Conservation (phyloP, 2,329 filamentous ascomycete species). For the Ascochyta clinopodiicola region DNA sequence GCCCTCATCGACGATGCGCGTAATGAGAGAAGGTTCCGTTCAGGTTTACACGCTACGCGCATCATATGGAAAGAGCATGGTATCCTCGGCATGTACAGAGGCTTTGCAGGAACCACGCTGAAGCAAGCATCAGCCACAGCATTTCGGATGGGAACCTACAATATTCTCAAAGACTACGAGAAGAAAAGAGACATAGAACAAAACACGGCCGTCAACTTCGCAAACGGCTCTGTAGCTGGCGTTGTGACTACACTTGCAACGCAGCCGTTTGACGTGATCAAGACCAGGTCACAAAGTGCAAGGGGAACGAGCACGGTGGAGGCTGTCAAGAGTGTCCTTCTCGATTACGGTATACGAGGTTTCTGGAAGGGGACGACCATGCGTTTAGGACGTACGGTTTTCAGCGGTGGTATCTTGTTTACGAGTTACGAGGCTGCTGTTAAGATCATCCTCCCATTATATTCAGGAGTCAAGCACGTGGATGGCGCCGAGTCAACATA, state of each 20-base stretch:
- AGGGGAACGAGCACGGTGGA: slow-evolving; percentile 64
- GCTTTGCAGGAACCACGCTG: slow-evolving; percentile 65
- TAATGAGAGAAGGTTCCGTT: slow-evolving; percentile 56
- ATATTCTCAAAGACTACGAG: slow-evolving; percentile 67
- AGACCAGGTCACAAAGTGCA: slow-evolving; percentile 68
- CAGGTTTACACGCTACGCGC: slow-evolving; percentile 58
- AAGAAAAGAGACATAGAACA: slow-evolving; percentile 56
- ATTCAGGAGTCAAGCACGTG: slow-evolving; percentile 27
- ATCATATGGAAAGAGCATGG: slow-evolving; percentile 61
- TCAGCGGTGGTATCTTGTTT: slow-evolving; percentile 72
- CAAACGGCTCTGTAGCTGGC: slow-evolving; percentile 66
- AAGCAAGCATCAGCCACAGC: slow-evolving; percentile 69
- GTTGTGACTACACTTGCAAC: slow-evolving; percentile 65
- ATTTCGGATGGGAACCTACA: slow-evolving; percentile 68
- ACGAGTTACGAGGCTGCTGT: slow-evolving; percentile 67
- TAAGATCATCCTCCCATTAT: slow-evolving; percentile 54
- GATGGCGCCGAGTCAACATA: slow-evolving; percentile 28
- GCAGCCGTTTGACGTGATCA: slow-evolving; percentile 69
- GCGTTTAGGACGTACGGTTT: slow-evolving; percentile 67
- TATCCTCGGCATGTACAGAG: slow-evolving; percentile 62
- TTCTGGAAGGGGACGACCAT: slow-evolving; percentile 74
- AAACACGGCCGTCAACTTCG: slow-evolving; percentile 64
- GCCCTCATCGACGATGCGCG: slow-evolving; percentile 69
- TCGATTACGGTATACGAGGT: slow-evolving; percentile 64
- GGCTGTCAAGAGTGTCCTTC: slow-evolving; percentile 61